Evolutionary conservation across 257 asterid species (phyloP).

Genomic region (Eustoma russellianum): DNA sequence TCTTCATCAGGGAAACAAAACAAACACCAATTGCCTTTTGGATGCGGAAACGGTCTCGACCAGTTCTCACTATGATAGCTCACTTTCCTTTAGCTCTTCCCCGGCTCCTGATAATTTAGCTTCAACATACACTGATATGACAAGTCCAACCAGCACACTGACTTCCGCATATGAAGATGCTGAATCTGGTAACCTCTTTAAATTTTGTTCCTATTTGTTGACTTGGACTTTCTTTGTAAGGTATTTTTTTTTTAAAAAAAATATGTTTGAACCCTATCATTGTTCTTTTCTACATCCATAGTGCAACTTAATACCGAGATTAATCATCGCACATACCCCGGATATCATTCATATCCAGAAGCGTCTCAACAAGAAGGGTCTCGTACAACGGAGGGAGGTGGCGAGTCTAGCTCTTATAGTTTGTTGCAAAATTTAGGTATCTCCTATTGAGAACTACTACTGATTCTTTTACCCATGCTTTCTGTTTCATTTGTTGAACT

Average conservation of each 20-base stretch:
- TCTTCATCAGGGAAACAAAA: constrained; percentile 67
- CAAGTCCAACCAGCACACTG: constrained; percentile 86
- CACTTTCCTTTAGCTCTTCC: constrained; percentile 51
- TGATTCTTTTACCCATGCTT: constrained; percentile 4
- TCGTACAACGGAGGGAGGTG: constrained; percentile 24
- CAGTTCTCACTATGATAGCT: constrained; percentile 51
- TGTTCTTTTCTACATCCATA: constrained; percentile 12
- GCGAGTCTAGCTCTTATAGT: constrained; percentile 42
- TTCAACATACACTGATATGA: constrained; percentile 29
- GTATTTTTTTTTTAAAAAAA: neutral
- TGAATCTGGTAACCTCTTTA: constrained; percentile 56
- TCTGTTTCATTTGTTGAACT: neutral
- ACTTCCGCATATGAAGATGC: constrained; percentile 76
- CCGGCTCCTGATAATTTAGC: constrained; percentile 20
- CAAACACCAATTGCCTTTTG: constrained; percentile 34
- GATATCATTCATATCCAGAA: constrained; percentile 46
- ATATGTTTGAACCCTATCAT: neutral
- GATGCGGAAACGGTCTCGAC: constrained; percentile 37
- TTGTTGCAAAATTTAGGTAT: constrained; percentile 45
- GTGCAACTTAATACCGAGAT: constrained; percentile 41
- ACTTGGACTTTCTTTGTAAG: neutral
- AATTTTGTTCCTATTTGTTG: constrained; percentile 2
- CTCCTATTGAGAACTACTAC: constrained; percentile 12
- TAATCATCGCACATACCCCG: constrained; percentile 53
- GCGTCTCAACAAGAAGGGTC: constrained; percentile 36